Evolutionary conservation across 352 stramenopile genomes (phyloP), one percentile per base, ranked within the genome.

Genomic region (Achlya hypogyna): DNA sequence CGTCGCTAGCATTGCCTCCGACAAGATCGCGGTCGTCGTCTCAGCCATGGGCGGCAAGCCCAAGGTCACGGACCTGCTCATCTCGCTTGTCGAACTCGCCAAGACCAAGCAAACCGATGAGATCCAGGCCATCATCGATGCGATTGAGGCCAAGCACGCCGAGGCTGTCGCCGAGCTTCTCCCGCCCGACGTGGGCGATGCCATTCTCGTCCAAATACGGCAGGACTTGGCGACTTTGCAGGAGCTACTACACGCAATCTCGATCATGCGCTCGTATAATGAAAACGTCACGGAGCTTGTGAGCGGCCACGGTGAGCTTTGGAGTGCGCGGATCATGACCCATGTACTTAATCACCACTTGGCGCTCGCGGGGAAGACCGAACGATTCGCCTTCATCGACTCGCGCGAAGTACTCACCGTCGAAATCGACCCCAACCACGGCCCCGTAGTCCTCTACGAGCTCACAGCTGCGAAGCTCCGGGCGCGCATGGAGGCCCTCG

Each of bases 41-140:
- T 98, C 89, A 0, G 95, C 95, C 58, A 98, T 98, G 76, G 95
- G 95, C 60, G 95, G 94, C 51, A 98, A 98, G 73, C 94, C 94
- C 59, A 98, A 98, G 75, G 86, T 96, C 53, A 98, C 94, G 4
- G 94, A 98, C 80, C 75, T 98, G 73, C 84, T 98, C 51, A 91
- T 98, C 68, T 78, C 84, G 28, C 78, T 95, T 53, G 89, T 98
- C 16, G 71, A 82, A 53, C 74, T 95, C 42, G 93, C 93, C 49
- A 95, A 96, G 64, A 74, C 83, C 70, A 84, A 88, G 63, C 79
- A 97, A 59, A 69, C 79, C 5, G 58, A 72, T n/a, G 72, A 81
- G 65, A 89, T 89, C 43, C 68, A 95, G 35, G 72, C 70, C 14
- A 84, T 89, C 62, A 68, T 98, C 28, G 69, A 83, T 47, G 71